Evolutionary conservation across 257 asterid species (phyloP).

Genomic region (Solanum sejunctum): DNA sequence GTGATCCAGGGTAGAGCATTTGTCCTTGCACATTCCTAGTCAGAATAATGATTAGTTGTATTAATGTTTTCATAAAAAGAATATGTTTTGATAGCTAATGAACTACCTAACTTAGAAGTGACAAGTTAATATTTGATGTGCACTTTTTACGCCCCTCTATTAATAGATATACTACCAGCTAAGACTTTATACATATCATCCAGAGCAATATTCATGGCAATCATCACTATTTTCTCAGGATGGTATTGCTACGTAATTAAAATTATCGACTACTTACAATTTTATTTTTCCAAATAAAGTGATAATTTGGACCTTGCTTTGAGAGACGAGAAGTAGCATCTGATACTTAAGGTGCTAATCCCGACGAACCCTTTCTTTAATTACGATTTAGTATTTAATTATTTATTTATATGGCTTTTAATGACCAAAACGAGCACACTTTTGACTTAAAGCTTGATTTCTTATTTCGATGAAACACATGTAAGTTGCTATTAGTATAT

Average conservation of each 20-base stretch:
- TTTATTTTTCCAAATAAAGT: not conserved
- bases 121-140: too few species aligned
- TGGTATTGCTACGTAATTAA: too few species aligned
- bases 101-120: not conserved
- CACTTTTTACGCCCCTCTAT: too few species aligned
- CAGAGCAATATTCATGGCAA: too few species aligned
- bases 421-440: not conserved
- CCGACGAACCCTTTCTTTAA: not conserved
- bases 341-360: slow-evolving; percentile 3
- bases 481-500: not conserved
- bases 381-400: not conserved
- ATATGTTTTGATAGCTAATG: not conserved
- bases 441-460: not conserved
- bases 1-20: not conserved
- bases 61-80: not conserved
- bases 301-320: not conserved
- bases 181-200: too few species aligned
- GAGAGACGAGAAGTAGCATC: not conserved
- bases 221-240: too few species aligned
- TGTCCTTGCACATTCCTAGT: too few species aligned
- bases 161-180: too few species aligned
- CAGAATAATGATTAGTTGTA: not conserved
- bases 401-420: not conserved
- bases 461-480: not conserved
- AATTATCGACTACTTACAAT: too few species aligned